These are phyloP conservation scores for Suhomyces atakaporum DNA, from an alignment of 1,139 yeast species.

Conservation along the genomic window DNA sequence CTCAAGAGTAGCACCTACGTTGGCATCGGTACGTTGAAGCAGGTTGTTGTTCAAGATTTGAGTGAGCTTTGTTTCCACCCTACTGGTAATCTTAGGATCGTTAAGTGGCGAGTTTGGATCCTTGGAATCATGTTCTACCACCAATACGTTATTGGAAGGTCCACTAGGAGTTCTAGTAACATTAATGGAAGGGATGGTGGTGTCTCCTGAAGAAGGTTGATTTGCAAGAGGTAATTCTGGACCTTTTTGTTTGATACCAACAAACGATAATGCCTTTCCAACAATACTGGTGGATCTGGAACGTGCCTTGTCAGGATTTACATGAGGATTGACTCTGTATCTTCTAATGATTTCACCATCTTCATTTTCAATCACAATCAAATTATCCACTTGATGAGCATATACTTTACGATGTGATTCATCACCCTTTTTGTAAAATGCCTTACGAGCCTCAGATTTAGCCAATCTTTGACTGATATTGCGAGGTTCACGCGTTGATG, in stretches of 20 bases:
- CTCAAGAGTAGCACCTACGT: neutral
- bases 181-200: conserved; percentile 5
- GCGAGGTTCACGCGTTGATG: conserved; percentile 1
- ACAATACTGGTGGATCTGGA: conserved; percentile 38
- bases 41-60: conserved; percentile 20
- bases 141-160: conserved; percentile 12
- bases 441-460: conserved; percentile 22
- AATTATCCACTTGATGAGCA: conserved; percentile 60
- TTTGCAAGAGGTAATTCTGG: neutral
- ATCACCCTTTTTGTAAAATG: conserved; percentile 33
- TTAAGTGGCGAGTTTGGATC: conserved; percentile 22
- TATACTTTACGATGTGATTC: conserved; percentile 38
- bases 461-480: conserved; percentile 12
- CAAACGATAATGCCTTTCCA: conserved; percentile 50
- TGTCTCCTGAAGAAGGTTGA: neutral
- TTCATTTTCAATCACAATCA: conserved; percentile 80
- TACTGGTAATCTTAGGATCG: conserved; percentile 23
- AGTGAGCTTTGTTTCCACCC: conserved; percentile 31
- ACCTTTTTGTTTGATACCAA: conserved; percentile 44
- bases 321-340: conserved; percentile 67
- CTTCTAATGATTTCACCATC: conserved; percentile 91
- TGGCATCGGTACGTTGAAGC: neutral
- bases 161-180: neutral
- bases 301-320: conserved; percentile 17
- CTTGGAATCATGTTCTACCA: conserved; percentile 24